Base-by-base conservation (phyloP, 2,329 filamentous ascomycete species). In the Erysiphe neolycopersici region DNA sequence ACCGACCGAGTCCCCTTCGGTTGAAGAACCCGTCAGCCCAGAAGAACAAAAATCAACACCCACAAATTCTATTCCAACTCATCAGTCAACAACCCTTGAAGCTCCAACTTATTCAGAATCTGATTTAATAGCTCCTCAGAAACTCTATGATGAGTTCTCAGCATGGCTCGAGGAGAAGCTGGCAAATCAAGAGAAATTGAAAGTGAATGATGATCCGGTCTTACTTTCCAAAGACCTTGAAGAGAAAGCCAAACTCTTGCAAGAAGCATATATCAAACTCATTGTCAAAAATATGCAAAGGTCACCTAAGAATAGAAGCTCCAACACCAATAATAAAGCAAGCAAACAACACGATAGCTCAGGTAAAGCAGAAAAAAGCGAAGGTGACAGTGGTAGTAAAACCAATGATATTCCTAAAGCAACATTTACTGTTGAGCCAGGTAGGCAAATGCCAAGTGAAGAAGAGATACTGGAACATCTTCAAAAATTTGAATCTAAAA, bases 111-210 rank as follows among this genome's bases (percentile, higher is more conserved):
- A 91, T 62, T 76, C 68, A 0, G 62, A 72, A 9, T 71, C 77
- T 29, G 85, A 95, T 53, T 64, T 93, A 30, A 64, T 68, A 37
- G 63, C 67, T 41, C 64, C 89, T 19, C 68, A 75, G 43, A 65
- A 69, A 11, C 62, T 73, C 16, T 71, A 76, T 53, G 68, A 72
- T 26, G 67, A 70, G 13, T 71, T 76, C 16, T 62, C 67, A 14
- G 64, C 68, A 17, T 98, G 87, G 87, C 66, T 98, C 17, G 69
- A 74, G 30, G 69, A 78, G 49, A 77, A 79, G 56, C 61, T 80
- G 41, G 63, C 67, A 2, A 68, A 69, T 51, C 87, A 95, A 59
- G 70, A 74, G 29, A 75, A 72, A 51, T 70, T 93, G 3, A 62
- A 67, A 14, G 61, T 65, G 1, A 73, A 74, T 2, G 80, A 82